Conservation (phyloP, 495 filamentous ascomycete genomes). For the Lasiosphaeris hirsuta region DNA sequence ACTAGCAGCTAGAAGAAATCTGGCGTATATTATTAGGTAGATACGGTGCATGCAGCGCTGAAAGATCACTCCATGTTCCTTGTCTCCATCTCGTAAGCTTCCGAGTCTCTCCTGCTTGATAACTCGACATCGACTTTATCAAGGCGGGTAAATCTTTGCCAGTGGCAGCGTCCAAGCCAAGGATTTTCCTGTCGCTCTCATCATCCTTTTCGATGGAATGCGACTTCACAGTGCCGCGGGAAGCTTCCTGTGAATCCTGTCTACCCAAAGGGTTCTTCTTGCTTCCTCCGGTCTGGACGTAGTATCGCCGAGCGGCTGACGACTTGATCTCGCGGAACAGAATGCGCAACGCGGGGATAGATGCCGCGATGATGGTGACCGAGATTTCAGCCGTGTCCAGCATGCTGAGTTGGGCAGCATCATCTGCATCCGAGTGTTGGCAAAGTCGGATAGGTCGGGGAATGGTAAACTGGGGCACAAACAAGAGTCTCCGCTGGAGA, state of each 20-base stretch:
- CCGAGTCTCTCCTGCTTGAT: not conserved
- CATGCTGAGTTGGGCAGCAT: constrained; percentile 22
- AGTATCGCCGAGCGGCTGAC: too few relatives aligned
- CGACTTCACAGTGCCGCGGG: too few relatives aligned
- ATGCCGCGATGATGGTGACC: constrained; percentile 32
- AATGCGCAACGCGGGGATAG: constrained; percentile 31
- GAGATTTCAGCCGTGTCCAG: constrained; percentile 28
- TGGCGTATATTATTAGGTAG: too few relatives aligned
- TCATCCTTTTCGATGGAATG: not conserved
- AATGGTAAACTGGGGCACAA: too few relatives aligned
- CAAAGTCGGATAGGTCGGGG: too few relatives aligned
- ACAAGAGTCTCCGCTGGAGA: too few relatives aligned
- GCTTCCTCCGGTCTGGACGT: too few relatives aligned
- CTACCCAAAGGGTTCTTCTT: too few relatives aligned
- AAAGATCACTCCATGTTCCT: not conserved
- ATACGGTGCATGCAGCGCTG: not conserved
- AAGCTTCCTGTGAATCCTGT: too few relatives aligned
- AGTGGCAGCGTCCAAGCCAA: not conserved
- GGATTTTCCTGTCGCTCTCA: constrained; percentile 1
- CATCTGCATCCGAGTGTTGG: too few relatives aligned
- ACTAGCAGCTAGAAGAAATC: too few relatives aligned
- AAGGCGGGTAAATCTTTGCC: constrained; percentile 4
- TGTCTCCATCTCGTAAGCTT: not conserved
- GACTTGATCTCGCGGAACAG: constrained; percentile 20
- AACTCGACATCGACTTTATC: constrained; percentile 5